A percentile compares a stretch with the other conserved stretches of the same genome.
phyloP scores from a whole-genome alignment of 306 rosid species.

The Castanopsis chinensis region DNA sequence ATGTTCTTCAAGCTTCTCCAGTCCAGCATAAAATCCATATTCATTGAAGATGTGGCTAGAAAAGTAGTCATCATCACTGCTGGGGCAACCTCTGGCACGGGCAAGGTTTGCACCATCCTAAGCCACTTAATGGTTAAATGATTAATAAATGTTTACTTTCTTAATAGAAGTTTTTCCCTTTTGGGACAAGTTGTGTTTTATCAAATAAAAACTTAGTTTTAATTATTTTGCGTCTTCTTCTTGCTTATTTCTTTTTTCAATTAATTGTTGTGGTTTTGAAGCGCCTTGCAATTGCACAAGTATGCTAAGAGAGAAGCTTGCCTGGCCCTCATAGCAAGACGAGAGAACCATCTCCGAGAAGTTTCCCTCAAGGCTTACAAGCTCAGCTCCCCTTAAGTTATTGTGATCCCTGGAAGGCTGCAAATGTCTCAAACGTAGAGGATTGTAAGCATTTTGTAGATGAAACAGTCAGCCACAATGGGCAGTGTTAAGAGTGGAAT shows the following conservation, averaged over 20 bases:
- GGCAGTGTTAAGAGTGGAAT: conserved; percentile 18
- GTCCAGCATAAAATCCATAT: conserved; percentile 8
- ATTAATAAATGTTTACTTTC: neutral
- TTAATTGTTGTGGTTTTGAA: conserved; percentile 9
- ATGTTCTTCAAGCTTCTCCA: conserved; percentile 31
- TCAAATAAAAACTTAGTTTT: neutral
- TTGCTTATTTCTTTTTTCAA: neutral
- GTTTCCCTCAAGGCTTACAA: conserved; percentile 30
- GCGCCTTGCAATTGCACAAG: conserved; percentile 40
- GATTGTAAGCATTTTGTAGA: conserved; percentile 41
- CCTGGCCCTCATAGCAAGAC: conserved; percentile 50
- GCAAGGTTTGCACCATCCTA: conserved; percentile 41
- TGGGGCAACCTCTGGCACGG: conserved; percentile 57
- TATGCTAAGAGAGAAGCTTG: conserved; percentile 42
- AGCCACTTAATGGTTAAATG: neutral
- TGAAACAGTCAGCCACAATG: conserved; percentile 34
- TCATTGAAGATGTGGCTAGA: conserved; percentile 45
- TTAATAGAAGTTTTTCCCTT: too few relatives aligned
- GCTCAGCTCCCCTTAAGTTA: conserved; percentile 41
- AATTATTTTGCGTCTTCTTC: neutral
- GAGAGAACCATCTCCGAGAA: conserved; percentile 34
- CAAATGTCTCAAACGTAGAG: conserved; percentile 56
- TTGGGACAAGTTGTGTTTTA: neutral
- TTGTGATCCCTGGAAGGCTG: conserved; percentile 30
- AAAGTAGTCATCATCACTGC: conserved; percentile 60